Percentiles rank a stretch among this genome's conserved stretches.
phyloP scores from a whole-genome alignment of 2,329 filamentous ascomycete genomes.

The Penicillium sp. region DNA sequence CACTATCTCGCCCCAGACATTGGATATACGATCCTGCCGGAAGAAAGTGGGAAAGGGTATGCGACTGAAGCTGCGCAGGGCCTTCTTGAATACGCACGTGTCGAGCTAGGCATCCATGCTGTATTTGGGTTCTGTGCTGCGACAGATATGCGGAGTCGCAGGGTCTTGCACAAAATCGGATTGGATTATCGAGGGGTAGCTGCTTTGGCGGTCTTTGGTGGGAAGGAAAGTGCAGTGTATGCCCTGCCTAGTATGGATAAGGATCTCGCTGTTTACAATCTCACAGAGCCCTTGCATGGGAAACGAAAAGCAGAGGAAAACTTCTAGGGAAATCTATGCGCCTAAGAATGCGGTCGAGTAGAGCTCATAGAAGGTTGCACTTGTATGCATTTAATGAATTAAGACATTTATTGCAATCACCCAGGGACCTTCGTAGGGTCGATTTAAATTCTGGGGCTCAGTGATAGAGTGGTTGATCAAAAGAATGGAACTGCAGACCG shows the following conservation, averaged over 20 bases:
- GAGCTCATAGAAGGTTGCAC: not conserved
- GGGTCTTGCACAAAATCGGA: constrained; percentile 27
- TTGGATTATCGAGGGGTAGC: constrained; percentile 23
- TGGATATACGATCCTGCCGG: constrained; percentile 25
- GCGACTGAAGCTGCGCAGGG: constrained; percentile 26
- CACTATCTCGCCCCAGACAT: constrained; percentile 25
- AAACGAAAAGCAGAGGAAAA: not conserved
- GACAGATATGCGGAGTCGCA: constrained; percentile 18
- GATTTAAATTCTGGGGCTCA: no score
- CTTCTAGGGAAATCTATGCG: no score
- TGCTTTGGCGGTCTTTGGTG: constrained; percentile 20
- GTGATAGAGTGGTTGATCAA: no score
- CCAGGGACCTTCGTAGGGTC: no score
- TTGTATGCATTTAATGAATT: no score
- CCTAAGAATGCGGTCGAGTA: not conserved
- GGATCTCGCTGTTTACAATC: constrained; percentile 20
- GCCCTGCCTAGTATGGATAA: constrained; percentile 14
- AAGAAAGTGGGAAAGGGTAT: constrained; percentile 29
- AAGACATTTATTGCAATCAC: no score
- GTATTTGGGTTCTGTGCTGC: constrained; percentile 26
- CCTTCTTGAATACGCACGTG: constrained; percentile 20
- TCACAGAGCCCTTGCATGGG: not conserved
- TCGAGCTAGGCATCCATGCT: constrained; percentile 14
- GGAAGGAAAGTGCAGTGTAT: constrained; percentile 19
- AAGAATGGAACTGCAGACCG: no score